These are phyloP conservation scores for Fragilaria crotonensis DNA, from an alignment of 108 stramenopile genomes.

Conservation along the genomic window DNA sequence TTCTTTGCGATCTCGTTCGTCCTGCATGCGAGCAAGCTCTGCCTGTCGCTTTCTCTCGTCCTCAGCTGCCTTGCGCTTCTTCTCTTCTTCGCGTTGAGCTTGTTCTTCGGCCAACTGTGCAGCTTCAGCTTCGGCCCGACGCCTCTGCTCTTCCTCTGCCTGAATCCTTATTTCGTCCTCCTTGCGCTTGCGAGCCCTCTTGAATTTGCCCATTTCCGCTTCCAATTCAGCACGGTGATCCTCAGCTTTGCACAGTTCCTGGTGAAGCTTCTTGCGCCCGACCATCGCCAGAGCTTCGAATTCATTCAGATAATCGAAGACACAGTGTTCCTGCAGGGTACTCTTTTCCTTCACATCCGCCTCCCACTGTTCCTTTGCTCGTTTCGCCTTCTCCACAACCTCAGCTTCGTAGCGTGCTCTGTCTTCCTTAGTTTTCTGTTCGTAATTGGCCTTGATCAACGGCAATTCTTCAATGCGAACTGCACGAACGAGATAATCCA, in stretches of 20 bases:
- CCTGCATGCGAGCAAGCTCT: slow-evolving; percentile 62
- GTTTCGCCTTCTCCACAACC: slow-evolving; percentile 53
- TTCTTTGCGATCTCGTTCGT: slow-evolving; percentile 46
- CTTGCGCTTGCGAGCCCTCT: slow-evolving; percentile 59
- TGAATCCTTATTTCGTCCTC: slow-evolving; percentile 43
- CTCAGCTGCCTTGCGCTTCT: slow-evolving; percentile 36
- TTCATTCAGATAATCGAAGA: slow-evolving; percentile 50
- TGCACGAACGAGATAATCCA: slow-evolving; percentile 93
- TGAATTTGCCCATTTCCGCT: slow-evolving; percentile 70
- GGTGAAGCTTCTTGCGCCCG: slow-evolving; percentile 45
- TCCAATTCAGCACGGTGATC: slow-evolving; percentile 59
- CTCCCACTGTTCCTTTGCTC: slow-evolving; percentile 70
- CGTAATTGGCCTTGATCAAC: slow-evolving; percentile 71
- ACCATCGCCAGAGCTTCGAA: slow-evolving; percentile 70
- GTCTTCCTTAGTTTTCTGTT: slow-evolving; percentile 57
- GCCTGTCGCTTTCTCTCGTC: slow-evolving; percentile 53
- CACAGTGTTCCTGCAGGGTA: slow-evolving; percentile 32
- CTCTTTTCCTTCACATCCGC: slow-evolving; percentile 63
- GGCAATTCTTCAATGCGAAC: slow-evolving; percentile 91
- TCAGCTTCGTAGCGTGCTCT: slow-evolving; percentile 67
- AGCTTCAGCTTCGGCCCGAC: slow-evolving; percentile 45
- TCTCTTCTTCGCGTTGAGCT: slow-evolving; percentile 39
- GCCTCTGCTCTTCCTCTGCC: slow-evolving; percentile 39
- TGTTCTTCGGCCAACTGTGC: slow-evolving; percentile 47
- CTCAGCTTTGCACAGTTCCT: slow-evolving; percentile 48